Base-by-base conservation (phyloP, 2,329 filamentous ascomycete species). In the Penicillium sp. region DNA sequence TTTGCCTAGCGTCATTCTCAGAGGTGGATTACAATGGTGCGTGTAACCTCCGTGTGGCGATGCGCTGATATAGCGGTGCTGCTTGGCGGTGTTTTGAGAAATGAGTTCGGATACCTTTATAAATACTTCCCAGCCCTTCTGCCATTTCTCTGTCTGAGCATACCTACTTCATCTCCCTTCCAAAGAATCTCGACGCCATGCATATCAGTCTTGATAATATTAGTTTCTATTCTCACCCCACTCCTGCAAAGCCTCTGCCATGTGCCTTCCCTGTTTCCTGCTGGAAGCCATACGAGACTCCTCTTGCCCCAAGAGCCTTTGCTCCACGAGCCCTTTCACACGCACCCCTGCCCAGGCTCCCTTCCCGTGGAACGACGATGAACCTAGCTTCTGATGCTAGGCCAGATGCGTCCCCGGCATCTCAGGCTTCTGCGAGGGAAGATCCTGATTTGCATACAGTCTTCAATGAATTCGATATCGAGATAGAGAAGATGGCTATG, bases 391-490 rank as follows among this genome's bases (percentile, higher is more conserved):
- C 43, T 31, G 8, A 6, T 45, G 2, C 43, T 45, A 29, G 43
- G 2, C 1, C n/a, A 2, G 3, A 18, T 45, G 14, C 14, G 2
- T 20, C 47, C 20, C 22, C 1, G 12, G 8, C 23, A 23, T 3
- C 12, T 6, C 20, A 18, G 20, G n/a, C 2, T 14, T 1, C 8
- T 12, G 25, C 15, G n/a, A 41, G n/a, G 15, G 33, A 20, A 37
- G n/a, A 14, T 40, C 27, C 14, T 22, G 47, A 49, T 50, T 23
- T 23, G 26, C 3, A 29, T 50, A 29, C 31, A 35, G 46, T n/a
- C n/a, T n/a, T 20, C 29, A 54, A 26, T 45, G 52, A 54, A 46
- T 54, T 54, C 37, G 52, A 54, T 50, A 49, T 50, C 41, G 47
- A 54, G 29, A 40, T 54, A 44, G 52, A 45, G 46, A 50, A 50